phyloP scores from a whole-genome alignment of 805 yeast species.

The Wickerhamiella bombiphila region DNA sequence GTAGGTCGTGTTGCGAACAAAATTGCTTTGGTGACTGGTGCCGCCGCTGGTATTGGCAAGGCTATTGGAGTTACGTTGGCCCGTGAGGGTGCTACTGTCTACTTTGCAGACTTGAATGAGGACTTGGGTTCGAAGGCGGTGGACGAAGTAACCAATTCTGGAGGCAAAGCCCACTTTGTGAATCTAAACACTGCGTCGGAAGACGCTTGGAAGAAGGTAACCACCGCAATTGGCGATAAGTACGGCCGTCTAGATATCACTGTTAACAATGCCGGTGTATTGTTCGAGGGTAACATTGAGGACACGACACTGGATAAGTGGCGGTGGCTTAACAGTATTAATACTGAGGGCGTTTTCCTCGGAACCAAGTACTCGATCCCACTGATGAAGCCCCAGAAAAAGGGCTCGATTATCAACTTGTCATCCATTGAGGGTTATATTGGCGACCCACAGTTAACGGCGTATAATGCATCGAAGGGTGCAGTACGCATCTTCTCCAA shows the following conservation, averaged over 20 bases:
- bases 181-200: conserved; percentile 40
- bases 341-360: conserved; percentile 66
- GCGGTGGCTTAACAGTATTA: conserved; percentile 57
- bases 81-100: conserved; percentile 78
- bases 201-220: conserved; percentile 34
- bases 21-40: conserved; percentile 71
- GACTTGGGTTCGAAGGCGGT: conserved; percentile 52
- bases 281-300: conserved; percentile 56
- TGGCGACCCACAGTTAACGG: conserved; percentile 79
- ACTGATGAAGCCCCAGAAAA: conserved; percentile 30
- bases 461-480: conserved; percentile 81
- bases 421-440: conserved; percentile 84
- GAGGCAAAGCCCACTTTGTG: conserved; percentile 49
- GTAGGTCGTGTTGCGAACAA: conserved; percentile 32
- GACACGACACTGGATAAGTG: conserved; percentile 42
- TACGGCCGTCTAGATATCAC: conserved; percentile 71
- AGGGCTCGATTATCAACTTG: conserved; percentile 68
- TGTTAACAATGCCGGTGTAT: conserved; percentile 83
- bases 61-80: conserved; percentile 72
- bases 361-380: conserved; percentile 63
- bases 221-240: conserved; percentile 41
- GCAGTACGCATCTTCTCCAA: conserved; percentile 44
- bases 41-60: conserved; percentile 71
- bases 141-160: conserved; percentile 39
- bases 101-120: conserved; percentile 48